A percentile compares a stretch with the other conserved stretches of the same genome.
Evolutionary conservation across 345 rosid species (phyloP).

Genomic region (Eucalyptus dawsonii): DNA sequence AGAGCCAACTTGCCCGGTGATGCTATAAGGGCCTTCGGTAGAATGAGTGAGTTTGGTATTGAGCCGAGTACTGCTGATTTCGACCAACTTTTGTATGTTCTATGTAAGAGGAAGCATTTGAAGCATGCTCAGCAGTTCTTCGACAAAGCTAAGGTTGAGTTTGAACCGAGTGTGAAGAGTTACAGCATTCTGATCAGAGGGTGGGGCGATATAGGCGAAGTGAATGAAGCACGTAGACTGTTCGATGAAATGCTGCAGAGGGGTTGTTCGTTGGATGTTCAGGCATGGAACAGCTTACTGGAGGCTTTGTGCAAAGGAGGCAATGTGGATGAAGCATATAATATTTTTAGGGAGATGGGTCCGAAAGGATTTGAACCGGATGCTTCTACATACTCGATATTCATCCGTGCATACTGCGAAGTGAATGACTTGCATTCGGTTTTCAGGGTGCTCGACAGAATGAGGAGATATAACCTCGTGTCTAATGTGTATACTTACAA

Average conservation of each 20-base stretch:
- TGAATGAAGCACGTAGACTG: conserved; percentile 34
- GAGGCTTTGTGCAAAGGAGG: conserved; percentile 70
- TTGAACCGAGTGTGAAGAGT: conserved; percentile 29
- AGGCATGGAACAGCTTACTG: conserved; percentile 55
- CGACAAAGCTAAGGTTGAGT: conserved; percentile 24
- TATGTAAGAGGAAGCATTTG: conserved; percentile 62
- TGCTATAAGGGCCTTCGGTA: conserved; percentile 58
- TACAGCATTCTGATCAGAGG: conserved; percentile 61
- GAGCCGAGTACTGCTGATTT: conserved; percentile 50
- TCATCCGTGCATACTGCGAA: conserved; percentile 60
- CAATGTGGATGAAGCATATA: conserved; percentile 42
- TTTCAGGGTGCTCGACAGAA: conserved; percentile 65
- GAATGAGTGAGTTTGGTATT: conserved; percentile 77
- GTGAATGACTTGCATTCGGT: conserved; percentile 46
- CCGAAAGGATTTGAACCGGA: conserved; percentile 39
- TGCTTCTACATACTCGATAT: conserved; percentile 52
- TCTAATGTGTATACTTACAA: conserved; percentile 80
- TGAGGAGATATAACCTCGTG: conserved; percentile 46
- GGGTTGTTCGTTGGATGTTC: conserved; percentile 32
- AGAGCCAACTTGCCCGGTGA: conserved; percentile 63
- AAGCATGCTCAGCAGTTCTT: conserved; percentile 45
- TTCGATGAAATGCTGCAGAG: conserved; percentile 63
- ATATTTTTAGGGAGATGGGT: conserved; percentile 49
- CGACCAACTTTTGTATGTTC: conserved; percentile 43
- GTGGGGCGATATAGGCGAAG: conserved; percentile 42